Evolutionary conservation across 345 rosid species (phyloP), one percentile per base, ranked within the genome.

Genomic region (Hibiscus trionum): DNA sequence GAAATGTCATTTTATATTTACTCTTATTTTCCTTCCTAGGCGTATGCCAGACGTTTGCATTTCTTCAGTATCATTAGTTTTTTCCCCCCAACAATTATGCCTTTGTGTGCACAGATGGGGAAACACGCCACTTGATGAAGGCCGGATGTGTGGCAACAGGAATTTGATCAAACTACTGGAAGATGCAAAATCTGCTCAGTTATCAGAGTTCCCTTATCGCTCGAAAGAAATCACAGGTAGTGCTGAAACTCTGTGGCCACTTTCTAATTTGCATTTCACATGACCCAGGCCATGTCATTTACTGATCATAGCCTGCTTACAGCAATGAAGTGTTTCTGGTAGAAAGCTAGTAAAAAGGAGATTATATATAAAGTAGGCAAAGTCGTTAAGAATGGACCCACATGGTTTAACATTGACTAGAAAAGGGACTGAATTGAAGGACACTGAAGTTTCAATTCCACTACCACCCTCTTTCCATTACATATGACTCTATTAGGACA

Each of bases 41-140:
- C 0, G 37, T 62, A 62, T 6, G 11, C n/a, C 67, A 21, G 9
- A 17, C 3, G 27, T 15, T 55, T n/a, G 52, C 15, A 27, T 14
- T 49, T 8, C 26, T 49, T 67, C 29, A 17, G 35, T 53, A 53
- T 42, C 24, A 57, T 55, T n/a, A 46, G 24, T 21, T 21, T 50
- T 62, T 57, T 17, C 39, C 50, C 17, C 50, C 17, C 37, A 49
- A 49, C 8, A 15, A 7, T 44, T 61, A 39, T 59, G 67, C 61
- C 71, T 15, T 52, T 61, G 24, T 77, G 21, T 73, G 65, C 74
- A 94, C 74, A 94, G 99, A 81, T 90, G 97, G 97, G 99, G 97
- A 61, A 90, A 85, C 71, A 87, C 90, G 26, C 97, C 98, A 4
- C 71, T 92, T 73, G 94, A 84, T 47, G 99, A 91, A 81, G 86